These are phyloP conservation scores for Guyanaporus albipodus DNA, from an alignment of 768 basidiomycete species.

Conservation along the genomic window DNA sequence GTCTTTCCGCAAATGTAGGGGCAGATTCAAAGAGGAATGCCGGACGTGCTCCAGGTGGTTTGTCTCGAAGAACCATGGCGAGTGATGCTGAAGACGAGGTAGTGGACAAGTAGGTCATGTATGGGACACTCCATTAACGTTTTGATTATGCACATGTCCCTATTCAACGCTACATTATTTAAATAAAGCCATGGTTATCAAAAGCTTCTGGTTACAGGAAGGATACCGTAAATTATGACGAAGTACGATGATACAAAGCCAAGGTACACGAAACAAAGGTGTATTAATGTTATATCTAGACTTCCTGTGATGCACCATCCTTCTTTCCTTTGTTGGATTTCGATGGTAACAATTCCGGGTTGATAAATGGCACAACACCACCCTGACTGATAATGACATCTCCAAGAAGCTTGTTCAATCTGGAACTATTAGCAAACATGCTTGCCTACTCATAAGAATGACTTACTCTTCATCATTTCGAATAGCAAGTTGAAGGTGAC, in stretches of 20 bases:
- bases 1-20: slow-evolving; percentile 9
- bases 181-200: too few species aligned
- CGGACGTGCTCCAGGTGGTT: slow-evolving; percentile 43
- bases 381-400: slow-evolving; percentile 72
- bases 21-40: slow-evolving; percentile 36
- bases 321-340: slow-evolving; percentile 47
- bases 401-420: slow-evolving; percentile 54
- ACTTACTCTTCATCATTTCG: slow-evolving; percentile 71
- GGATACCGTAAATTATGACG: slow-evolving; percentile 31
- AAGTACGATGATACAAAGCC: slow-evolving; percentile 24
- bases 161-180: too few species aligned
- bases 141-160: not conserved
- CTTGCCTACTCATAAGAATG: not conserved
- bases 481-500: slow-evolving; percentile 72
- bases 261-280: slow-evolving; percentile 2
- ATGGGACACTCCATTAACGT: not conserved
- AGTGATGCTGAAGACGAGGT: slow-evolving; percentile 81
- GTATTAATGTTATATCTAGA: slow-evolving; percentile 31
- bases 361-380: slow-evolving; percentile 69
- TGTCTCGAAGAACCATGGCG: slow-evolving; percentile 75
- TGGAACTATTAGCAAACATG: slow-evolving; percentile 15
- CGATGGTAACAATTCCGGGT: slow-evolving; percentile 44
- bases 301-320: slow-evolving; percentile 48
- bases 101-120: slow-evolving; percentile 35
- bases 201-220: slow-evolving; percentile 21